Percentiles rank a stretch among this genome's conserved stretches.
Evolutionary conservation across 345 rosid genomes (phyloP).

Genomic region (Aquilaria malaccensis): DNA sequence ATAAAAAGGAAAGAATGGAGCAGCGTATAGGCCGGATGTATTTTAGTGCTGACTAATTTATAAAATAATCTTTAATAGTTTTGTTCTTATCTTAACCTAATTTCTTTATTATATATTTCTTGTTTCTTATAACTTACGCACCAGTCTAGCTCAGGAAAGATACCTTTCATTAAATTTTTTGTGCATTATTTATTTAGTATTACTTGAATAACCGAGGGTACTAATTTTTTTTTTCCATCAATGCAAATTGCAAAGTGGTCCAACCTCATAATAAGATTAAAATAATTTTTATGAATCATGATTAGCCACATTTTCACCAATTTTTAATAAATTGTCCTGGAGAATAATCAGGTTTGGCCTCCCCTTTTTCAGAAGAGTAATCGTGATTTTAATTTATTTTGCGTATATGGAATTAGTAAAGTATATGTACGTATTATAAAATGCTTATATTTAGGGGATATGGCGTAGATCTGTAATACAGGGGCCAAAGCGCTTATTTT

Average conservation of each 20-base stretch:
- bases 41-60: neutral
- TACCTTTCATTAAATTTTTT: slow-evolving; percentile 7
- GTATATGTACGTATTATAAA: too few relatives aligned
- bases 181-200: slow-evolving; percentile 8
- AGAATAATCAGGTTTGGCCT: neutral
- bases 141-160: slow-evolving; percentile 14
- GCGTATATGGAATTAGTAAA: too few relatives aligned
- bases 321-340: neutral
- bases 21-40: too few relatives aligned
- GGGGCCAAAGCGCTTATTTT: too few relatives aligned
- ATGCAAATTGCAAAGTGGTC: slow-evolving; percentile 23
- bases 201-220: slow-evolving; percentile 11
- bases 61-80: slow-evolving; percentile 11
- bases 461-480: too few relatives aligned
- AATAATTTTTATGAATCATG: slow-evolving; percentile 13
- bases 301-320: slow-evolving; percentile 13
- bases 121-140: slow-evolving; percentile 14
- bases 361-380: neutral
- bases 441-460: too few relatives aligned
- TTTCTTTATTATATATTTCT: slow-evolving; percentile 18
- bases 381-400: too few relatives aligned
- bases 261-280: slow-evolving; percentile 12
- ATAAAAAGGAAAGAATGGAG: too few relatives aligned
- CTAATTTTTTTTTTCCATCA: slow-evolving; percentile 26
- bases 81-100: slow-evolving; percentile 41